A percentile compares a stretch with the other conserved stretches of the same genome.
Evolutionary conservation across 2,329 filamentous ascomycete genomes (phyloP).

Genomic region (Sporothrix mexicana): DNA sequence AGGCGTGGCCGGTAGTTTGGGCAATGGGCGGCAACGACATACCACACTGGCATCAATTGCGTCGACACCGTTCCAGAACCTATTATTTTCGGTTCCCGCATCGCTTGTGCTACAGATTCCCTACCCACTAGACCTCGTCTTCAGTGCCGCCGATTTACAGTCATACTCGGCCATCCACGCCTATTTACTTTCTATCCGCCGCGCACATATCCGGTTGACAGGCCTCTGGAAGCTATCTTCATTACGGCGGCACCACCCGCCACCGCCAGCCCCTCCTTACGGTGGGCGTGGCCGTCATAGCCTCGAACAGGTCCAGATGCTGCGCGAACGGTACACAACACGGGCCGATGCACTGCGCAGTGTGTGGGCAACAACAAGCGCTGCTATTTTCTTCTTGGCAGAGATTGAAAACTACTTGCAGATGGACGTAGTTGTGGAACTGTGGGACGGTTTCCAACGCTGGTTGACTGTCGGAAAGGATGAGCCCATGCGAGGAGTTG

Average conservation of each 20-base stretch:
- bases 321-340: slow-evolving; percentile 67
- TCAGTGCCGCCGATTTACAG: slow-evolving; percentile 75
- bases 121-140: slow-evolving; percentile 85
- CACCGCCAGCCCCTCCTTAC: slow-evolving; percentile 68
- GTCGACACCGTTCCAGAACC: slow-evolving; percentile 72
- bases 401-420: slow-evolving; percentile 90
- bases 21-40: background rate
- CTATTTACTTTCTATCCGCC: slow-evolving; percentile 83
- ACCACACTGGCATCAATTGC: slow-evolving; percentile 43
- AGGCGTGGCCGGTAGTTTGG: background rate
- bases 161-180: slow-evolving; percentile 85
- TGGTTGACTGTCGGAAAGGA: slow-evolving; percentile 68
- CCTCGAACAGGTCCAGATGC: slow-evolving; percentile 54
- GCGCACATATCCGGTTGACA: slow-evolving; percentile 82
- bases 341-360: slow-evolving; percentile 74
- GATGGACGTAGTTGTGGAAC: slow-evolving; percentile 80
- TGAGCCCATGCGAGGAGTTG: slow-evolving; percentile 38
- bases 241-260: slow-evolving; percentile 76
- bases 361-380: slow-evolving; percentile 88
- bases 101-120: slow-evolving; percentile 73
- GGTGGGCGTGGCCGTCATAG: slow-evolving; percentile 56
- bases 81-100: slow-evolving; percentile 80
- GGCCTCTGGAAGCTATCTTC: slow-evolving; percentile 85
- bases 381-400: slow-evolving; percentile 85
- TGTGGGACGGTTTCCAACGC: slow-evolving; percentile 77